Conservation (phyloP, 139 green algal species). For the Chara braunii region DNA sequence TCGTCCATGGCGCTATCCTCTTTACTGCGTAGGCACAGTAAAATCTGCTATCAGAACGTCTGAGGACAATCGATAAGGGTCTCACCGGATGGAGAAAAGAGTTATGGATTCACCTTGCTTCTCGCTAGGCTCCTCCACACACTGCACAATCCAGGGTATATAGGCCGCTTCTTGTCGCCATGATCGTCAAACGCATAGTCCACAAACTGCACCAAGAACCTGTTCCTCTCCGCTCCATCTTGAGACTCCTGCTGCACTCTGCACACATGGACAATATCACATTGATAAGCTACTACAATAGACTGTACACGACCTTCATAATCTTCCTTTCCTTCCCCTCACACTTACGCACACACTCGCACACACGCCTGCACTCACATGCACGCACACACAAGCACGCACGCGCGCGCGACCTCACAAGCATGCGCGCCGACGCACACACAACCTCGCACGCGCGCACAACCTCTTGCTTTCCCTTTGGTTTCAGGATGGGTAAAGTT, state of each 20-base stretch:
- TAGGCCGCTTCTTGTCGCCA: slow-evolving; percentile 5
- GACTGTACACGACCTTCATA: too few relatives aligned
- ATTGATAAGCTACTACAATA: too few relatives aligned
- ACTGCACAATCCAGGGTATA: slow-evolving; percentile 36
- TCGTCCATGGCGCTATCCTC: too few relatives aligned
- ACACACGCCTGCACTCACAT: not conserved
- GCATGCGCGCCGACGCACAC: not conserved
- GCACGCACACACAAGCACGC: not conserved
- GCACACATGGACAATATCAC: slow-evolving; percentile 6
- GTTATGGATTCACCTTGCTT: slow-evolving; percentile 36
- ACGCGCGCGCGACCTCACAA: not conserved
- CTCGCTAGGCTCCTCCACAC: slow-evolving; percentile 32
- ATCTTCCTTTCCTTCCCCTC: not conserved
- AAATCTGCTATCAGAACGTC: too few relatives aligned
- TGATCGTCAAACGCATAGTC: slow-evolving; percentile 37
- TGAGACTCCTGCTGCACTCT: slow-evolving; percentile 33
- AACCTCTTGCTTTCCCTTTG: too few relatives aligned
- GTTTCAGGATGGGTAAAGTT: too few relatives aligned
- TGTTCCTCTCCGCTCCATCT: slow-evolving; percentile 15
- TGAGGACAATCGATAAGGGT: too few relatives aligned
- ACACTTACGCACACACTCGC: not conserved
- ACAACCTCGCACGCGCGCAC: not conserved
- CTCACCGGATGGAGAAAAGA: too few relatives aligned
- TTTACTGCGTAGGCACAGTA: too few relatives aligned
- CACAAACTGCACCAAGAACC: slow-evolving; percentile 41